These are phyloP conservation scores for Hura crepitans DNA, from an alignment of 441 rosid genomes.

Conservation along the genomic window DNA sequence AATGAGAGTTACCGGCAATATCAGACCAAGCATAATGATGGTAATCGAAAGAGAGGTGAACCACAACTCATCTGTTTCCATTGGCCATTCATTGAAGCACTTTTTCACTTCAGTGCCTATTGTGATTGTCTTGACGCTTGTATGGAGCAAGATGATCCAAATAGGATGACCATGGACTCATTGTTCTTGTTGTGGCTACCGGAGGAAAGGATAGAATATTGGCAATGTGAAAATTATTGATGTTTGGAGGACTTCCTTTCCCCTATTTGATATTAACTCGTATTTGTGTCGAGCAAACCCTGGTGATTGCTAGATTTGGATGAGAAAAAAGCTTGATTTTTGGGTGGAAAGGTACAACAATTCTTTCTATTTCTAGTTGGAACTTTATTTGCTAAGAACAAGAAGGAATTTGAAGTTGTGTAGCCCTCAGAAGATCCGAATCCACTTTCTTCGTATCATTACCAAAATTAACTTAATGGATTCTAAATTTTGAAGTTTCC, in stretches of 20 bases:
- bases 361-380: constrained; percentile 39
- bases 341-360: constrained; percentile 48
- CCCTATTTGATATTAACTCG: constrained; percentile 31
- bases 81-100: constrained; percentile 39
- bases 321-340: constrained; percentile 32
- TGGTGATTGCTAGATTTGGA: constrained; percentile 28
- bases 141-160: constrained; percentile 25
- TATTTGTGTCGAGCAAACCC: constrained; percentile 39
- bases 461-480: too few species aligned
- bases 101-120: constrained; percentile 41
- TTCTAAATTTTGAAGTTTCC: too few species aligned
- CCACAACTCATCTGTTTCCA: constrained; percentile 39
- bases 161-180: constrained; percentile 29
- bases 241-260: constrained; percentile 45
- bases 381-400: constrained; percentile 22
- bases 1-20: constrained; percentile 38
- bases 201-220: constrained; percentile 40
- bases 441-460: too few species aligned
- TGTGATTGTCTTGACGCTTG: constrained; percentile 48
- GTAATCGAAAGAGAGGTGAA: constrained; percentile 40
- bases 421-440: background rate
- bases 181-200: constrained; percentile 33
- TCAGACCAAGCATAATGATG: constrained; percentile 41
- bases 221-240: constrained; percentile 35
- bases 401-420: background rate